These are phyloP conservation scores for Xylariaceae sp. DNA, from an alignment of 2,329 filamentous ascomycete genomes.

Conservation along the genomic window DNA sequence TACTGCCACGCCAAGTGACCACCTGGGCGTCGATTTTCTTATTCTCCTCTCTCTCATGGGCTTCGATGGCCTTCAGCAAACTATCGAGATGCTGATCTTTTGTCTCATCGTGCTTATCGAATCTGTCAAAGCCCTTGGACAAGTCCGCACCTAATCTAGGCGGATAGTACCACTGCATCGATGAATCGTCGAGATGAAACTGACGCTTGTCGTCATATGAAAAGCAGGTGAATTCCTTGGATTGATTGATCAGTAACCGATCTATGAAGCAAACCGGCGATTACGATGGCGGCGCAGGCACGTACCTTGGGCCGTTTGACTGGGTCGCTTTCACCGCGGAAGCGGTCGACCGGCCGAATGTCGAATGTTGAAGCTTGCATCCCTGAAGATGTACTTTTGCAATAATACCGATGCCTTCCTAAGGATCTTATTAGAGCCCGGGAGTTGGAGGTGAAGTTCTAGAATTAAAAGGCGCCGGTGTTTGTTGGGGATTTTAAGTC, in stretches of 20 bases:
- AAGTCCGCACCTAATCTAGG: constrained; percentile 67
- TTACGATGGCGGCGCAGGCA: neutral
- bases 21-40: constrained; percentile 69
- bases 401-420: too few relatives aligned
- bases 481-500: too few relatives aligned
- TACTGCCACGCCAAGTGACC: constrained; percentile 82
- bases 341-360: constrained; percentile 65
- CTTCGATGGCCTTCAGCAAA: constrained; percentile 68
- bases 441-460: too few relatives aligned
- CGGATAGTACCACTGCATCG: constrained; percentile 83
- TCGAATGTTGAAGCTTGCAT: constrained; percentile 43
- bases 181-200: constrained; percentile 71
- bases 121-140: constrained; percentile 73
- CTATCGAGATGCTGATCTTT: constrained; percentile 84
- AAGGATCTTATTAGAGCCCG: too few relatives aligned
- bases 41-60: constrained; percentile 63
- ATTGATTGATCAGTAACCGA: neutral
- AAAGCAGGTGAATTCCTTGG: constrained; percentile 82
- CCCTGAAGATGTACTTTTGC: neutral
- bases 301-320: constrained; percentile 70
- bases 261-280: neutral
- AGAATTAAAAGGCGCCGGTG: too few relatives aligned
- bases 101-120: constrained; percentile 75
- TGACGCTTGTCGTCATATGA: constrained; percentile 83
- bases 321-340: constrained; percentile 60